Evolutionary conservation across 331 rosid genomes (phyloP).

Genomic region (Quercus lobata): DNA sequence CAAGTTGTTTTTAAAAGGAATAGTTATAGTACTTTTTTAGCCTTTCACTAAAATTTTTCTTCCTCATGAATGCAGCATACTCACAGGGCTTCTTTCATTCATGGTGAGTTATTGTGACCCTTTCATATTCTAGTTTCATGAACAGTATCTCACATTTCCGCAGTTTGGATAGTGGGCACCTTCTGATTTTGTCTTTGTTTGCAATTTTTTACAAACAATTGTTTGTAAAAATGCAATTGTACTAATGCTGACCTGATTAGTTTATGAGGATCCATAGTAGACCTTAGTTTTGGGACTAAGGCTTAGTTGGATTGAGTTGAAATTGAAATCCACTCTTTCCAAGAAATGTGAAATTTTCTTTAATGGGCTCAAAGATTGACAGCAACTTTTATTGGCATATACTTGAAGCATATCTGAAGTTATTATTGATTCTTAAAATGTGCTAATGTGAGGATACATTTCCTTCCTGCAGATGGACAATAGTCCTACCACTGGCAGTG

Average conservation of each 20-base stretch:
- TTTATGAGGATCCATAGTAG: not conserved
- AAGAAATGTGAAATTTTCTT: not conserved
- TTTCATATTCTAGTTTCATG: slow-evolving; percentile 3
- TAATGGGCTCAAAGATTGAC: not conserved
- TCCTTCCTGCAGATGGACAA: slow-evolving; percentile 71
- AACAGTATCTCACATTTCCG: not conserved
- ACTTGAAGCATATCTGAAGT: not conserved
- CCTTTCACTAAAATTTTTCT: slow-evolving; percentile 34
- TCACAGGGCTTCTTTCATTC: slow-evolving; percentile 95
- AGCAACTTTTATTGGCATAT: not conserved
- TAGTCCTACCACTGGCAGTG: slow-evolving; percentile 99
- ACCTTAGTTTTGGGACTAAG: not conserved
- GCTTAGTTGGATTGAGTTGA: not conserved
- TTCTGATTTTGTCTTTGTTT: not conserved
- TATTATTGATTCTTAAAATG: slow-evolving; percentile 9
- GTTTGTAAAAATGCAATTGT: not conserved
- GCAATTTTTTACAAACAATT: not conserved
- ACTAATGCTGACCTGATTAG: not conserved
- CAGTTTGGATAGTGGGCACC: not conserved
- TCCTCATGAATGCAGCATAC: slow-evolving; percentile 65
- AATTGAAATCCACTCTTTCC: not conserved
- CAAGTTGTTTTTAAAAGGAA: slow-evolving; percentile 8
- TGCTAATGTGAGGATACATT: not conserved
- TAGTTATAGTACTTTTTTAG: not conserved
- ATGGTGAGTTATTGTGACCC: slow-evolving; percentile 56